Evolutionary conservation across 2,329 filamentous ascomycete genomes (phyloP), one percentile per base, ranked within the genome.

Genomic region (Aspergillus pseudotamarii): DNA sequence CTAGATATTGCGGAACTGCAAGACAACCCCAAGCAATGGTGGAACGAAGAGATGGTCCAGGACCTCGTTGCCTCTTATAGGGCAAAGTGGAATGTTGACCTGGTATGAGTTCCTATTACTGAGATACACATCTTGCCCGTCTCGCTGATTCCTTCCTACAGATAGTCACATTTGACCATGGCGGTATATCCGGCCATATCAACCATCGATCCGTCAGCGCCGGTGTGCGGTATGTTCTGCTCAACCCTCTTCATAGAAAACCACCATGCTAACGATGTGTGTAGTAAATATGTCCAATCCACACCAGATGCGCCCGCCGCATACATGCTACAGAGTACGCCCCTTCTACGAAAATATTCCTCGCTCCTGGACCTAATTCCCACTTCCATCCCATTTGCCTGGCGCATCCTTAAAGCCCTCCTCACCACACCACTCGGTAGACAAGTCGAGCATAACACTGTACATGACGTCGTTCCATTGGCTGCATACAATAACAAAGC

Each of bases 161-260:
- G 75, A 79, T 81, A 57, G 71, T 80, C 57, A 81, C 78, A 0
- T 80, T 81, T 62, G 79, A 81, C 51, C 60, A 76, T 19, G 76
- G 75, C 30, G 79, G 78, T 19, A 73, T 80, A 6, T 79, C 77
- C 1, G 76, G 77, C 6, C 78, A 81, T 60, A 72, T 80, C 56
- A 80, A 81, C 59, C 79, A 80, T 60, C 64, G 76, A 28, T 77
- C 78, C n/a, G 77, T 81, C 55, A 79, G 76, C 66, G 72, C 72
- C 14, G 79, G 77, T 2, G 72, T 81, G 30, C 73, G 67, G 78
- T 80, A 72, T 62, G 72, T 63, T 10, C 21, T 14, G n/a, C 19
- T 36, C 16, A 12, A 10, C 1, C 34, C n/a, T 51, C 30, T 38
- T 8, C 23, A 4, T 28, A 8, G 0, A 12, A 3, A 8, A 2